Conservation (phyloP, 140 eudicot species). For the Bidens hawaiensis region DNA sequence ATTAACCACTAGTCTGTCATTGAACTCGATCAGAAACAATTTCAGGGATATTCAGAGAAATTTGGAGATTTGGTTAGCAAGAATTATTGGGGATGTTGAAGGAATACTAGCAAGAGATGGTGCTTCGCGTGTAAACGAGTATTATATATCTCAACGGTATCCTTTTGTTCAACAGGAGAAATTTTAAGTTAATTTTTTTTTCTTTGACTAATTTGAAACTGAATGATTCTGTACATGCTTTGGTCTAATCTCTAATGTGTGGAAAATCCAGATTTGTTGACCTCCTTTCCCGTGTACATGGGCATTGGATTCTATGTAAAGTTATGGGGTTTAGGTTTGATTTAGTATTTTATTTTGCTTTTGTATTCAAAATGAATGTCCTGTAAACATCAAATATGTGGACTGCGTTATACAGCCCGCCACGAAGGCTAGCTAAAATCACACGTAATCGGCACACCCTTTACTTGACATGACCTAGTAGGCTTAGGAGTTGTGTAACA, state of each 20-base stretch:
- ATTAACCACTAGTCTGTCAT: constrained; percentile 56
- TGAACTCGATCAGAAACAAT: constrained; percentile 70
- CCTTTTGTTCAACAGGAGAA: constrained; percentile 61
- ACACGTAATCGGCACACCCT: too few species aligned
- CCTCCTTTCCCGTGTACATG: constrained; percentile 11
- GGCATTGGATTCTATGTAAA: constrained; percentile 25
- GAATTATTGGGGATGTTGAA: constrained; percentile 92
- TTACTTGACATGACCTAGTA: too few species aligned
- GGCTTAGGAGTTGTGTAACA: too few species aligned
- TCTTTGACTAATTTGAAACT: constrained; percentile 1
- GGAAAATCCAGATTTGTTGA: constrained; percentile 16
- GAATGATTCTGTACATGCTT: constrained; percentile 32
- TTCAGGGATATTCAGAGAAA: constrained; percentile 91
- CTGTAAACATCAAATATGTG: too few species aligned
- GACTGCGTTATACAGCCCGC: too few species aligned
- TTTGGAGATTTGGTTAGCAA: constrained; percentile 95
- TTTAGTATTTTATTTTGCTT: too few species aligned
- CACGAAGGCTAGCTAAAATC: too few species aligned
- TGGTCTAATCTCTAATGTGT: constrained; percentile 17
- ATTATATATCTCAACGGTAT: constrained; percentile 57
- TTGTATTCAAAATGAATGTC: too few species aligned
- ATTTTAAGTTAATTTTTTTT: constrained; percentile 3
- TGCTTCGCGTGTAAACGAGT: constrained; percentile 72
- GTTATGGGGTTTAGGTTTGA: neutral
- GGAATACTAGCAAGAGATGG: constrained; percentile 89